Evolutionary conservation across 192 early-diverging fungal genomes (phyloP).

Genomic region (Coemansia sp.): DNA sequence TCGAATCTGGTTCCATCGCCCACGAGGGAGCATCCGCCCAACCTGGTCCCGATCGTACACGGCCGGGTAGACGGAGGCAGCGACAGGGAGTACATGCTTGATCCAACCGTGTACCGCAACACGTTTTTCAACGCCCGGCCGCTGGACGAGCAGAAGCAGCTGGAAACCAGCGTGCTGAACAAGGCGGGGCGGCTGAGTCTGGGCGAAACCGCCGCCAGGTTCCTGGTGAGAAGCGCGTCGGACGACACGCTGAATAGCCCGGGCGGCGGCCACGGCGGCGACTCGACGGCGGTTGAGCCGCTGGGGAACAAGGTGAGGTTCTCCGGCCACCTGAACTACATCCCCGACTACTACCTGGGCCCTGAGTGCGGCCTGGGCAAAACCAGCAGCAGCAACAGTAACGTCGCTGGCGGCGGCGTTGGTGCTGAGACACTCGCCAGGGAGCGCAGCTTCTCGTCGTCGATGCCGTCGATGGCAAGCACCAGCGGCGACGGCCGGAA

Average conservation of each 20-base stretch:
- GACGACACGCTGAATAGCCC: slow-evolving; percentile 32
- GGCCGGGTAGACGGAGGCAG: slow-evolving; percentile 2
- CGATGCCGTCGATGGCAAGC: slow-evolving; percentile 7
- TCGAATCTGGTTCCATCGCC: slow-evolving; percentile 22
- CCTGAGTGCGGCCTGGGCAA: background rate
- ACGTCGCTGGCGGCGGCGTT: background rate
- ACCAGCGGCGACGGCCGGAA: background rate
- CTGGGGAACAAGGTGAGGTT: slow-evolving; percentile 14
- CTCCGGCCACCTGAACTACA: slow-evolving; percentile 4
- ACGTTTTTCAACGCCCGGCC: slow-evolving; percentile 44
- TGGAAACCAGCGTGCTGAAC: slow-evolving; percentile 15
- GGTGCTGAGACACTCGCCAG: background rate
- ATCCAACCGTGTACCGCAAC: slow-evolving; percentile 43
- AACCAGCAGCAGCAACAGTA: background rate
- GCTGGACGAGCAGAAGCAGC: slow-evolving; percentile 17
- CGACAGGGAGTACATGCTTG: slow-evolving; percentile 18
- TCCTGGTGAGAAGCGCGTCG: slow-evolving; percentile 24
- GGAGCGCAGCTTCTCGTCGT: background rate
- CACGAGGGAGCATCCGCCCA: slow-evolving; percentile 27
- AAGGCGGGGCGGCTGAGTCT: background rate
- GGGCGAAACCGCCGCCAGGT: background rate
- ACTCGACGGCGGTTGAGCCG: background rate
- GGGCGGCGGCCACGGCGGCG: background rate
- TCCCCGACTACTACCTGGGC: slow-evolving; percentile 15
- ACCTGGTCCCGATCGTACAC: slow-evolving; percentile 27